Evolutionary conservation across 306 rosid genomes (phyloP).

Genomic region (Cicer pinnatifidum): DNA sequence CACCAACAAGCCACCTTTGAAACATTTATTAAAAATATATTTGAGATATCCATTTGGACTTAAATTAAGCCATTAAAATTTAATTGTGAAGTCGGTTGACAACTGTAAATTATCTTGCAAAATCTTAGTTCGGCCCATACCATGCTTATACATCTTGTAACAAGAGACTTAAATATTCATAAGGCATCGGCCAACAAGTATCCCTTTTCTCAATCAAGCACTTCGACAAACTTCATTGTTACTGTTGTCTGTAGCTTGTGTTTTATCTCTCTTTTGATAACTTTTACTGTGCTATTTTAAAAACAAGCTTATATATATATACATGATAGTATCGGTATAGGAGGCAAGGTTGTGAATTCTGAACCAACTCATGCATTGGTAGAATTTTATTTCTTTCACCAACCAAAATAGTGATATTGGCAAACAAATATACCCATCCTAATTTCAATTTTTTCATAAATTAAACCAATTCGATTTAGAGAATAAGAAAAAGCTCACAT

Average conservation of each 20-base stretch:
- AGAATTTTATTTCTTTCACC: constrained; percentile 21
- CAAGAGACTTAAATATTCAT: no score
- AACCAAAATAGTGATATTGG: constrained; percentile 34
- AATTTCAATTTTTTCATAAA: constrained; percentile 17
- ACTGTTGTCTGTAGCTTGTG: background rate
- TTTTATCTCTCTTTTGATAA: background rate
- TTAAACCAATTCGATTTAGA: constrained; percentile 31
- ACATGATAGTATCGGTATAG: no score
- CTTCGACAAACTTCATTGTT: background rate
- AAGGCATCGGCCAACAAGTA: background rate
- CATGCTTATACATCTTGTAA: background rate
- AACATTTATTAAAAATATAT: constrained; percentile 15
- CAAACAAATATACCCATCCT: constrained; percentile 28
- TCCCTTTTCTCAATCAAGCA: background rate
- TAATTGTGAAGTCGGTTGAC: background rate
- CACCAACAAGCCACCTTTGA: background rate
- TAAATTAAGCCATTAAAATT: background rate
- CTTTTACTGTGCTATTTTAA: no score
- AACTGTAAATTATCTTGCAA: background rate
- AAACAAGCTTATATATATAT: no score
- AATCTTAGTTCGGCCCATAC: background rate
- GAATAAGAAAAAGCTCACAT: constrained; percentile 35
- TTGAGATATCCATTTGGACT: background rate
- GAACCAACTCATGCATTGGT: constrained; percentile 12
- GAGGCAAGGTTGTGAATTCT: background rate